Percentiles rank a stretch among this genome's conserved stretches.
phyloP scores from a whole-genome alignment of 495 filamentous ascomycete species.

The Talaromyces liani region DNA sequence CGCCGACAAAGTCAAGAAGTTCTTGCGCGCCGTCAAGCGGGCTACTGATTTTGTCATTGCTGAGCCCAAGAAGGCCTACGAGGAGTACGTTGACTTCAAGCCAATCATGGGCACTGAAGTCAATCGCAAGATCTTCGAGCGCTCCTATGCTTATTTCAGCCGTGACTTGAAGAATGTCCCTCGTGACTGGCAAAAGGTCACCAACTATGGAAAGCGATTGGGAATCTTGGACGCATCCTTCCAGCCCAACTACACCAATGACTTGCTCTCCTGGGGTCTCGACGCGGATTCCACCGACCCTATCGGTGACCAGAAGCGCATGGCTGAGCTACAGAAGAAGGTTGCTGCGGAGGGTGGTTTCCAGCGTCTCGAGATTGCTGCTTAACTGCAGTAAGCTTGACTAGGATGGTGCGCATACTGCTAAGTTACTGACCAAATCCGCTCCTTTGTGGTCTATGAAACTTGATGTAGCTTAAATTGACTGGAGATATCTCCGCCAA shows the following conservation, averaged over 20 bases:
- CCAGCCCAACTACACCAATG: conserved; percentile 60
- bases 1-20: conserved; percentile 47
- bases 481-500: neutral
- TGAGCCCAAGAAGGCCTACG: conserved; percentile 48
- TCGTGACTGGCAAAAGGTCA: conserved; percentile 65
- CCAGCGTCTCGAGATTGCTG: conserved; percentile 27
- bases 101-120: conserved; percentile 56
- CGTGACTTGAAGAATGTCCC: conserved; percentile 62
- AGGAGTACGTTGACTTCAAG: conserved; percentile 60
- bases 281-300: conserved; percentile 54
- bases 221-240: conserved; percentile 51
- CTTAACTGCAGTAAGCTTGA: neutral
- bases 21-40: conserved; percentile 58
- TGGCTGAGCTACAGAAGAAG: conserved; percentile 52
- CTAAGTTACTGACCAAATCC: conserved; percentile 5
- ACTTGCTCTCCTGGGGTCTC: conserved; percentile 53
- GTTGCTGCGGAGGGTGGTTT: conserved; percentile 44
- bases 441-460: conserved; percentile 5
- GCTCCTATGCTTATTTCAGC: conserved; percentile 64
- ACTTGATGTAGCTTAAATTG: neutral
- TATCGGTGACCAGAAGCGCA: conserved; percentile 58
- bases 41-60: conserved; percentile 60
- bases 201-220: conserved; percentile 58
- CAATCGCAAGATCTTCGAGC: conserved; percentile 67
- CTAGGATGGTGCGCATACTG: neutral